Evolutionary conservation across 1,139 yeast genomes (phyloP).

Genomic region (Candida gigantensis): DNA sequence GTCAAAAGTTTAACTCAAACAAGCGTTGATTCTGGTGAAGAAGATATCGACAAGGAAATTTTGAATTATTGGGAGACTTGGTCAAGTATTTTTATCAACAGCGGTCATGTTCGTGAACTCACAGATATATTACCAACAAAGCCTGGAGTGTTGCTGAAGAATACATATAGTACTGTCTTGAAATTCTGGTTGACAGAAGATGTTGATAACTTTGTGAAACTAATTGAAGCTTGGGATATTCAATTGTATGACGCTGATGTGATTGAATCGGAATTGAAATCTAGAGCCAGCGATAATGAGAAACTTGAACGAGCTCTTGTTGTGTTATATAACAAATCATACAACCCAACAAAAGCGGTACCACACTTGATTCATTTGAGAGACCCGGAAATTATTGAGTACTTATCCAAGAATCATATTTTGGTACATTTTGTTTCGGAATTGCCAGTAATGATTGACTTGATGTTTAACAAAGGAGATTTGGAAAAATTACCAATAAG

Average conservation of each 20-base stretch:
- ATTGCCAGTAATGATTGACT: conserved; percentile 54
- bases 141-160: conserved; percentile 33
- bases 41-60: conserved; percentile 30
- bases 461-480: conserved; percentile 37
- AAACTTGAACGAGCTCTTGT: conserved; percentile 53
- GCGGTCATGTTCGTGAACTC: conserved; percentile 48
- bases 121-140: conserved; percentile 56
- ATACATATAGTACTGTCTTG: conserved; percentile 55
- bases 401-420: conserved; percentile 63
- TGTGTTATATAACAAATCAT: conserved; percentile 54
- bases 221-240: conserved; percentile 60
- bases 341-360: conserved; percentile 65
- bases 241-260: conserved; percentile 50
- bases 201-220: conserved; percentile 34
- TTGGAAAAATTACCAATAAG: conserved; percentile 42
- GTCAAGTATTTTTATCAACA: conserved; percentile 54
- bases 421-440: conserved; percentile 49
- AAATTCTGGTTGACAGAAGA: conserved; percentile 46
- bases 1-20: conserved; percentile 31
- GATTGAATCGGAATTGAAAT: conserved; percentile 52
- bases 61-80: conserved; percentile 68
- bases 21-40: conserved; percentile 22
- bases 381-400: conserved; percentile 56
- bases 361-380: conserved; percentile 57
- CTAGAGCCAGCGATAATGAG: conserved; percentile 27